phyloP scores from a whole-genome alignment of 139 green algal genomes.

The Cymbomonas tetramitiformis region DNA sequence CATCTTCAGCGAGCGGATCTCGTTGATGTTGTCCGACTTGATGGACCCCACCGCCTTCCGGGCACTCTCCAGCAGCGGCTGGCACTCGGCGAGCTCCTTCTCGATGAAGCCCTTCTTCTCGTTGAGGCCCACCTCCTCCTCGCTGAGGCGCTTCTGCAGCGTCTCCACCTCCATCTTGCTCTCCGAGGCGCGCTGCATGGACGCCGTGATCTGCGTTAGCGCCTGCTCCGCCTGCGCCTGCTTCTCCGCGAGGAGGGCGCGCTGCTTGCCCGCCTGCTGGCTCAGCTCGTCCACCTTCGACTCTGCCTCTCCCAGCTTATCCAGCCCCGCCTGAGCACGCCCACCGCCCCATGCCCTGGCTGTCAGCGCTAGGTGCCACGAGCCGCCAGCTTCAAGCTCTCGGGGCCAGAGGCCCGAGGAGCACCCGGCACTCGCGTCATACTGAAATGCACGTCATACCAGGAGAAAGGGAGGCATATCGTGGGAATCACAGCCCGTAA shows the following conservation, averaged over 20 bases:
- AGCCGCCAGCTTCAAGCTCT: no score
- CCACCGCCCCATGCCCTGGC: no score
- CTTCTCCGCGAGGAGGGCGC: slow-evolving; percentile 34
- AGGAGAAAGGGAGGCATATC: no score
- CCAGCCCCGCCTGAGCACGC: slow-evolving; percentile 36
- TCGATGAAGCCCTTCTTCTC: slow-evolving; percentile 36
- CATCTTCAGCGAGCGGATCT: slow-evolving; percentile 66
- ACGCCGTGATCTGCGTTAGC: slow-evolving; percentile 38
- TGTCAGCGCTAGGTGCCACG: no score
- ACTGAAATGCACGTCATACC: no score
- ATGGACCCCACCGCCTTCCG: slow-evolving; percentile 56
- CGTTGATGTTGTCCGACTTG: slow-evolving; percentile 64
- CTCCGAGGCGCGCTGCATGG: slow-evolving; percentile 9
- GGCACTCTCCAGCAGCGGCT: slow-evolving; percentile 59
- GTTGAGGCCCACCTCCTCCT: slow-evolving; percentile 37
- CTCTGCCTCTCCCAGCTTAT: slow-evolving; percentile 54
- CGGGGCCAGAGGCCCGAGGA: no score
- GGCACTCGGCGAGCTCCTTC: slow-evolving; percentile 49
- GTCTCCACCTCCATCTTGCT: slow-evolving; percentile 29
- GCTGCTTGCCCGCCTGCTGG: slow-evolving; percentile 40
- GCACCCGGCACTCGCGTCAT: no score
- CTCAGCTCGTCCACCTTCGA: slow-evolving; percentile 46
- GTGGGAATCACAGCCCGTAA: no score
- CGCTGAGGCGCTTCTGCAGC: slow-evolving; percentile 37
- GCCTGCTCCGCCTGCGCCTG: slow-evolving; percentile 39